These are phyloP conservation scores for Aquanectria penicillioides DNA, from an alignment of 2,329 filamentous ascomycete species.

Conservation along the genomic window DNA sequence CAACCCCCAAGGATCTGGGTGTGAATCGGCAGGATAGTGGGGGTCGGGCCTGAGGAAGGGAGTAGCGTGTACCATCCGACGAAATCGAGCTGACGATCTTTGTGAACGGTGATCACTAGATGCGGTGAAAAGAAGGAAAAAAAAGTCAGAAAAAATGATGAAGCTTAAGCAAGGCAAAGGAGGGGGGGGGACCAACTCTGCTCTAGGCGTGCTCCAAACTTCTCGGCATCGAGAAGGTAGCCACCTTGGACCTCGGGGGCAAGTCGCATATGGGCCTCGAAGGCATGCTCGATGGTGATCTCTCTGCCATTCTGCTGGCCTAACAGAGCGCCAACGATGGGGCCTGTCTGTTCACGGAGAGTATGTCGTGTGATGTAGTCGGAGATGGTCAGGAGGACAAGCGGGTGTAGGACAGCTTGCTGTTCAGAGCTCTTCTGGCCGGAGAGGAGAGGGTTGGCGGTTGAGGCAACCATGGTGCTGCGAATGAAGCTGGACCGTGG, in stretches of 20 bases:
- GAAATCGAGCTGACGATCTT: conserved; percentile 81
- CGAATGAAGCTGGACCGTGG: not conserved
- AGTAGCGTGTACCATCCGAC: conserved; percentile 93
- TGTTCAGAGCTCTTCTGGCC: conserved; percentile 77
- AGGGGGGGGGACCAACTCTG: conserved; percentile 71
- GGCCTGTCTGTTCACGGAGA: conserved; percentile 77
- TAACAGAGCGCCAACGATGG: conserved; percentile 86
- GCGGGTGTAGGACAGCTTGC: conserved; percentile 86
- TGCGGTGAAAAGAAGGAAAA: no score
- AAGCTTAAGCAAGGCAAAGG: not conserved
- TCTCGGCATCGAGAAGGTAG: conserved; percentile 71
- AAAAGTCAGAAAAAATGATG: conserved; percentile 1
- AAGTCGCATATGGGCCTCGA: conserved; percentile 75
- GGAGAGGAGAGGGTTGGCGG: conserved; percentile 69
- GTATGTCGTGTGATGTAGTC: conserved; percentile 95
- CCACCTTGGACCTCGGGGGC: conserved; percentile 61
- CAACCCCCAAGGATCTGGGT: conserved; percentile 76
- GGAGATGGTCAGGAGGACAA: conserved; percentile 95
- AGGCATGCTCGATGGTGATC: conserved; percentile 92
- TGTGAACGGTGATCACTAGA: conserved; percentile 94
- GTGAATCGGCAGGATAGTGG: conserved; percentile 77
- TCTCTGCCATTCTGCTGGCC: conserved; percentile 92
- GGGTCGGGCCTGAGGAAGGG: conserved; percentile 75
- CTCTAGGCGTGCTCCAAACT: conserved; percentile 82
- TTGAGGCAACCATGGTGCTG: conserved; percentile 58